A percentile compares a stretch with the other conserved stretches of the same genome.
Conservation (phyloP, 164 flowering plant genomes). For the Piper betle region DNA sequence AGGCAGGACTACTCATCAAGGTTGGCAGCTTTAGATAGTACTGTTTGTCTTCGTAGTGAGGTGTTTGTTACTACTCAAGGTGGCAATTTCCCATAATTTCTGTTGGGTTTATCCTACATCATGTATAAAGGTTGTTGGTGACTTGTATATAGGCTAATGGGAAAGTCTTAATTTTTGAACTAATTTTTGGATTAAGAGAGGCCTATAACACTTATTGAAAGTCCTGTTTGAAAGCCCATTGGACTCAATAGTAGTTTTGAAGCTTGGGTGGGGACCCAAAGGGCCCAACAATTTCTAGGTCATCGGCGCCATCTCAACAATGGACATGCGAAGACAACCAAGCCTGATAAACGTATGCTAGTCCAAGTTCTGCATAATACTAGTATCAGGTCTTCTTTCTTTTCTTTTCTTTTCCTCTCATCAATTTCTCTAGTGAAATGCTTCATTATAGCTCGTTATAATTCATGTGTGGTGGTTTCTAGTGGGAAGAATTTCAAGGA, state of each 20-base stretch:
- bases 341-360: slow-evolving; percentile 70
- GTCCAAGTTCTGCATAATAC: slow-evolving; percentile 48
- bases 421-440: not conserved
- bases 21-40: slow-evolving; percentile 88
- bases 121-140: too few species aligned
- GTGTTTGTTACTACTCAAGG: slow-evolving; percentile 94
- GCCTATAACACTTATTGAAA: too few species aligned
- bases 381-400: slow-evolving; percentile 35
- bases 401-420: not conserved
- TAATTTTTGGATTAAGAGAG: too few species aligned
- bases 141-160: too few species aligned
- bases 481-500: slow-evolving; percentile 71
- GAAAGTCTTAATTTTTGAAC: too few species aligned
- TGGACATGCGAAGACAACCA: slow-evolving; percentile 86
- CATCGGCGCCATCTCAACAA: slow-evolving; percentile 59
- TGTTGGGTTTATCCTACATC: too few species aligned
- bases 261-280: too few species aligned
- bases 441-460: not conserved
- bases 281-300: too few species aligned
- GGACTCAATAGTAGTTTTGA: too few species aligned
- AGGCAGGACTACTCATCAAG: slow-evolving; percentile 71
- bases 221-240: too few species aligned
- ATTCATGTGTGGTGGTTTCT: slow-evolving; percentile 9
- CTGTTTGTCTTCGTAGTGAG: slow-evolving; percentile 72
- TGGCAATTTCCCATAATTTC: slow-evolving; percentile 90